A percentile compares a stretch with the other conserved stretches of the same genome.
Evolutionary conservation across 306 rosid species (phyloP).

Genomic region (Cicer chorassanicum): DNA sequence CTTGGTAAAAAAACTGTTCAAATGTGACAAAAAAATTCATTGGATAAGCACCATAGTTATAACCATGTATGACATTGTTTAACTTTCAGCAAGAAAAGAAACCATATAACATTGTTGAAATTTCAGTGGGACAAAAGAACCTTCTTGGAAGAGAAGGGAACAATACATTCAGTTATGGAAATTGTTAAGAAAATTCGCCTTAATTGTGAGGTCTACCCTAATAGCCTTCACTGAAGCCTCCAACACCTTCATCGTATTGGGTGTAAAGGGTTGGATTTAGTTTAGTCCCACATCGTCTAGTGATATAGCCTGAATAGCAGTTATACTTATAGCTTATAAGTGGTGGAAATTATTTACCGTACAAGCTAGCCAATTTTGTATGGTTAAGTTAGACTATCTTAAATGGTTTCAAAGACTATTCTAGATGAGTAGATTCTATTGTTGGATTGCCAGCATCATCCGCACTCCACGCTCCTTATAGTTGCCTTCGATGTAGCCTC

Average conservation of each 20-base stretch:
- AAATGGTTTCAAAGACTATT: not conserved
- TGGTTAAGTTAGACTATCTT: not conserved
- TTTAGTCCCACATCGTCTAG: no score
- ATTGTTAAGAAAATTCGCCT: not conserved
- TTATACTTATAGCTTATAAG: no score
- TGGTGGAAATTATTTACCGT: no score
- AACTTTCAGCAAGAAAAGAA: not conserved
- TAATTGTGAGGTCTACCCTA: not conserved
- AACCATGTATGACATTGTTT: not conserved
- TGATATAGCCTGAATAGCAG: no score
- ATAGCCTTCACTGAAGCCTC: not conserved
- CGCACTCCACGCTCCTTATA: not conserved
- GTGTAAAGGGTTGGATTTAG: no score
- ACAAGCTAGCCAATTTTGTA: no score
- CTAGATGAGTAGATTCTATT: not conserved
- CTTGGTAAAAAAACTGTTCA: slow-evolving; percentile 26
- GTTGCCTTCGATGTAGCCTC: not conserved
- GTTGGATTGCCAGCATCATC: not conserved
- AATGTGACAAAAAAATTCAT: slow-evolving; percentile 8
- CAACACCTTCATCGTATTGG: not conserved
- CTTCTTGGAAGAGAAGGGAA: slow-evolving; percentile 3
- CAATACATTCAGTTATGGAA: not conserved
- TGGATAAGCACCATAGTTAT: not conserved
- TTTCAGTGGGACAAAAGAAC: not conserved
- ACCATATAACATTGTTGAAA: not conserved